Base-by-base conservation (phyloP, 352 stramenopile species). In the Globisporangium paroecandrum region DNA sequence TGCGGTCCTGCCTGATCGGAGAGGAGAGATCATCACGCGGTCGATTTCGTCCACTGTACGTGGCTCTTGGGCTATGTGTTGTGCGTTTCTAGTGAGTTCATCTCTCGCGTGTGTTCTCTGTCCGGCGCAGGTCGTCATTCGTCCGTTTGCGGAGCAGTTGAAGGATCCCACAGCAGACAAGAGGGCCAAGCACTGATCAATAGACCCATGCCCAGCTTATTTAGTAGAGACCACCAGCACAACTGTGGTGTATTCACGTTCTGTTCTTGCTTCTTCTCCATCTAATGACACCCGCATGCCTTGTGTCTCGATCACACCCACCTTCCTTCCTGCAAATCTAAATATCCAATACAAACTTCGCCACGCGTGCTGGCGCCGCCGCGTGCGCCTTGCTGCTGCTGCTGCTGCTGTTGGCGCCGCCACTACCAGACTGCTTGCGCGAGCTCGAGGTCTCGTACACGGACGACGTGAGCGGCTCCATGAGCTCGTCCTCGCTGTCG, bases 401-500 rank as follows among this genome's bases (percentile, higher is more conserved):
- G 36, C 36, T 43, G 4, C 29, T 32, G 64, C 38, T 59, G 65
- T 25, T 69, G 46, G n/a, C 69, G 29, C 55, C 55, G 60, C 62
- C 72, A 4, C 65, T 62, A 9, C 32, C 78, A 47, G 66, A 55
- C 0, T 66, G 32, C 51, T 90, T 93, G 38, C 72, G 77, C n/a
- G 62, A 55, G 13, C 73, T 62, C 20, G 71, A 22, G 3, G 62
- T 68, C 49, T 93, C 85, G 38, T 83, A 83, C 22, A 93, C 80
- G 0, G 77, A 77, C 0, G 82, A 77, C 18, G 77, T 86, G 36
- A 91, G 66, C 12, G 77, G 77, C 61, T 95, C 87, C 20, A 95
- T 47, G 1, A 85, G 46, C 64, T 95, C 87, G 59, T 95, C 87
- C 68, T 95, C 87, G 29, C 85, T 93, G 70, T 95, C 87, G 59